These are phyloP conservation scores for Neohortaea acidophila DNA, from an alignment of 495 filamentous ascomycete genomes.

Conservation along the genomic window DNA sequence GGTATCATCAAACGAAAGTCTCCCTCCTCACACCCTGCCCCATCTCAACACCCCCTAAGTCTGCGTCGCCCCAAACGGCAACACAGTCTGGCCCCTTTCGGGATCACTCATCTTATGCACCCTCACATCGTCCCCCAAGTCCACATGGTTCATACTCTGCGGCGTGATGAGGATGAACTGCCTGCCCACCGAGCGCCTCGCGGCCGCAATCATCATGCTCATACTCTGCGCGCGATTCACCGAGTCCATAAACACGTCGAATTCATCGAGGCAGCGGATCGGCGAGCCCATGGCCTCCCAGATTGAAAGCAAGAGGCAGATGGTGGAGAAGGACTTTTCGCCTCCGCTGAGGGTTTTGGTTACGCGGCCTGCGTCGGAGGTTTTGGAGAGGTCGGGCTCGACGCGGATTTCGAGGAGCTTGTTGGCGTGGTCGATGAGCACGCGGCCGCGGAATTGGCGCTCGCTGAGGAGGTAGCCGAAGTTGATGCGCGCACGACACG, in stretches of 20 bases:
- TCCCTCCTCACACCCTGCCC: too few species aligned
- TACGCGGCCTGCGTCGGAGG: constrained; percentile 49
- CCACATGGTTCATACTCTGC: constrained; percentile 62
- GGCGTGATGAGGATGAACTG: constrained; percentile 97
- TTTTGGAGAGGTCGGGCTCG: constrained; percentile 62
- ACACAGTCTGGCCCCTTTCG: constrained; percentile 29
- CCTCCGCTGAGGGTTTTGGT: constrained; percentile 89
- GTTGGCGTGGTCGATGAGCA: constrained; percentile 57
- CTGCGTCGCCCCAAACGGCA: constrained; percentile 21
- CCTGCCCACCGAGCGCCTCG: constrained; percentile 66
- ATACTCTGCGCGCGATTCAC: constrained; percentile 90
- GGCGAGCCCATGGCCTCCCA: constrained; percentile 98
- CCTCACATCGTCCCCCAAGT: constrained; percentile 57
- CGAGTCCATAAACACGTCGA: constrained; percentile 98
- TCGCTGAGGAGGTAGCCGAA: constrained; percentile 82
- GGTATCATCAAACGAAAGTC: too few species aligned
- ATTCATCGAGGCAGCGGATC: constrained; percentile 90
- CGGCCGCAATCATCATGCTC: constrained; percentile 85
- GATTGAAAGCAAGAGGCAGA: constrained; percentile 77
- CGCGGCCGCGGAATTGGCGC: constrained; percentile 68
- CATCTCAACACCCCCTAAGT: too few species aligned
- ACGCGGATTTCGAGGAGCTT: constrained; percentile 65
- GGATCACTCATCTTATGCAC: constrained; percentile 36
- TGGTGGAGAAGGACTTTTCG: constrained; percentile 94
- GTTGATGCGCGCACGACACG: constrained; percentile 63